Evolutionary conservation across 768 basidiomycete genomes (phyloP), one percentile per base, ranked within the genome.

Genomic region (Lactifluus pinguis): DNA sequence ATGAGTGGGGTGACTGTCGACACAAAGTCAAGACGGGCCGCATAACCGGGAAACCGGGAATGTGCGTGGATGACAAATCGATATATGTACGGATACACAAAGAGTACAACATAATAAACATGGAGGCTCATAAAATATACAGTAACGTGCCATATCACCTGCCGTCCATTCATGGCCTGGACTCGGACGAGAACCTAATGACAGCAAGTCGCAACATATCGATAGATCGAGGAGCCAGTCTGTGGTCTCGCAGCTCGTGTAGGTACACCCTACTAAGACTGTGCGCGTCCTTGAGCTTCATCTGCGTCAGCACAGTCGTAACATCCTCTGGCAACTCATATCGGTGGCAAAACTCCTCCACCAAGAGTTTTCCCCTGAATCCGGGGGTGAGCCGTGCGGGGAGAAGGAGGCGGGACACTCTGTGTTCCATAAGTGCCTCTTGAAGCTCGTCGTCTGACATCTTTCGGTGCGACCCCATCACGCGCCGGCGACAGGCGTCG

Each of bases 381-480:
- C 55, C 54, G 19, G 55, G 60, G 34, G 49, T 45, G 36, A 61
- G 60, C 29, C 60, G 49, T 10, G 48, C 60, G 14, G 60, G 60
- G 7, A 61, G 54, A 29, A 61, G 55, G 36, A 61, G 55, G 44
- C 55, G 55, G n/a, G 60, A 39, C 9, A n/a, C 17, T 36, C 30
- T 56, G 49, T 61, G 36, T 15, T 61, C 49, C 7, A 42, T 44
- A 15, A 61, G 50, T 6, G 54, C 60, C 1, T 36, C 60, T 45
- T 61, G 29, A 14, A 61, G 49, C n/a, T 61, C 60, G 6, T 39
- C 45, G 6, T 61, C 60, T 15, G 55, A 57, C 60, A 61, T 61
- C 60, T 61, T 52, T 25, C 29, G 7, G 15, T 38, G 7, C 9
- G 29, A 25, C 4, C 10, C 13, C 21, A 39, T 49, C 41, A n/a